A percentile compares a stretch with the other conserved stretches of the same genome.
Evolutionary conservation across 441 rosid species (phyloP).

Genomic region (Adansonia rubrostipa): DNA sequence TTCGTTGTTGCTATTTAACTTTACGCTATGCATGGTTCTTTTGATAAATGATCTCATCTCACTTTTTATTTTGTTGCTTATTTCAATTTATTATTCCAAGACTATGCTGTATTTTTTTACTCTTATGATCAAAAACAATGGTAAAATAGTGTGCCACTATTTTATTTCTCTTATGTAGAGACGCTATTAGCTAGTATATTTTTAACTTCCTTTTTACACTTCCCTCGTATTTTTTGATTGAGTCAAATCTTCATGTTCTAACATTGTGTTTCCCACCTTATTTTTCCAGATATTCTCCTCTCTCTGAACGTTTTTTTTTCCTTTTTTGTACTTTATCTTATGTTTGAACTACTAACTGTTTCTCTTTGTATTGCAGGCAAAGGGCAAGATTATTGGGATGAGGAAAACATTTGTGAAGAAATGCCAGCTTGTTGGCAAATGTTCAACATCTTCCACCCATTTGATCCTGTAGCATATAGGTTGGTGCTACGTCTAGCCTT

Average conservation of each 20-base stretch:
- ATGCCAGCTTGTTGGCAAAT: conserved; percentile 95
- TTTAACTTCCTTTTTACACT: background rate
- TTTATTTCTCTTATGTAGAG: background rate
- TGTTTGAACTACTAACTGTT: conserved; percentile 21
- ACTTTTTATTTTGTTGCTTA: conserved; percentile 10
- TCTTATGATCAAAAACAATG: background rate
- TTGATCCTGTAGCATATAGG: conserved; percentile 99
- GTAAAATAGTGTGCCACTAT: background rate
- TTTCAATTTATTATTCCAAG: background rate
- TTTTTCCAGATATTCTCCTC: conserved; percentile 4
- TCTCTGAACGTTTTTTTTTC: conserved; percentile 18
- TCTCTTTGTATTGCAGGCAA: conserved; percentile 56
- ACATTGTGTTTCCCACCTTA: background rate
- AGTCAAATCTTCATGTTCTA: background rate
- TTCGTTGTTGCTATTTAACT: conserved; percentile 18
- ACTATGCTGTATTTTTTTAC: background rate
- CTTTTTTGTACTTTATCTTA: conserved; percentile 1
- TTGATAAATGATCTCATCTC: conserved; percentile 6
- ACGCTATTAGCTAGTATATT: conserved; percentile 1
- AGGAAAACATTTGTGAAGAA: conserved; percentile 83
- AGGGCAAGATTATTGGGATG: conserved; percentile 89
- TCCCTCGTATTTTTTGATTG: conserved; percentile 11
- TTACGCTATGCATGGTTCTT: conserved; percentile 7
- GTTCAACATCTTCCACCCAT: conserved; percentile 98
- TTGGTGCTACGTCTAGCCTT: conserved; percentile 33